phyloP scores from a whole-genome alignment of 371 early-diverging fungal species.

The Funneliformis caledonium region DNA sequence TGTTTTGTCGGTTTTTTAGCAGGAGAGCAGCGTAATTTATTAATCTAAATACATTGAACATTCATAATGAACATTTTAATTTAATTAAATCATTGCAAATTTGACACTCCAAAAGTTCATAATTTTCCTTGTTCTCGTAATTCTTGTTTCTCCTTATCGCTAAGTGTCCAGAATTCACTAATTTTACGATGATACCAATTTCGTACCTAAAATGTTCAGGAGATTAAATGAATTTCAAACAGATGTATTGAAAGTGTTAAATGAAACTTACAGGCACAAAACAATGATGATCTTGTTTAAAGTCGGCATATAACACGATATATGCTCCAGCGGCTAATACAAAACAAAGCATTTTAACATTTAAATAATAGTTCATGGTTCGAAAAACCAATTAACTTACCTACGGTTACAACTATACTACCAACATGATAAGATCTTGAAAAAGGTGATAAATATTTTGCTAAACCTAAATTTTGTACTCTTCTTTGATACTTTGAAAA shows the following conservation, averaged over 20 bases:
- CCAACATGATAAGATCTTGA: neutral
- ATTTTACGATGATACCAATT: constrained; percentile 22
- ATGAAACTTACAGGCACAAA: constrained; percentile 34
- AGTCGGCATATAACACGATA: constrained; percentile 40
- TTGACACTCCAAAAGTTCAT: neutral
- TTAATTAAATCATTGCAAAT: neutral
- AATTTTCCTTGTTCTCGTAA: constrained; percentile 39
- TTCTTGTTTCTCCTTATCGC: constrained; percentile 39
- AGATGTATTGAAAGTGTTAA: neutral
- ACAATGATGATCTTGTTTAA: constrained; percentile 35
- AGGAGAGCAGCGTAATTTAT: constrained; percentile 41
- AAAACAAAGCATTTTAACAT: neutral
- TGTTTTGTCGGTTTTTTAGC: constrained; percentile 86
- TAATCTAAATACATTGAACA: neutral
- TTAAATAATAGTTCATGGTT: neutral
- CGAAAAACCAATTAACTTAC: neutral
- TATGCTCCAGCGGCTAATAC: constrained; percentile 35
- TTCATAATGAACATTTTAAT: neutral
- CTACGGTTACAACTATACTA: neutral
- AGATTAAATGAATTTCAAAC: neutral
- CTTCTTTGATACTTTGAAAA: neutral
- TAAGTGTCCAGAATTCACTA: constrained; percentile 35
- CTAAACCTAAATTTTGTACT: neutral
- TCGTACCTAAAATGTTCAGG: constrained; percentile 22
- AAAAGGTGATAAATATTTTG: neutral